Percentiles rank a stretch among this genome's conserved stretches.
These are phyloP conservation scores for Penicillium sp. DNA, from an alignment of 2,329 filamentous ascomycete species.

Conservation along the genomic window DNA sequence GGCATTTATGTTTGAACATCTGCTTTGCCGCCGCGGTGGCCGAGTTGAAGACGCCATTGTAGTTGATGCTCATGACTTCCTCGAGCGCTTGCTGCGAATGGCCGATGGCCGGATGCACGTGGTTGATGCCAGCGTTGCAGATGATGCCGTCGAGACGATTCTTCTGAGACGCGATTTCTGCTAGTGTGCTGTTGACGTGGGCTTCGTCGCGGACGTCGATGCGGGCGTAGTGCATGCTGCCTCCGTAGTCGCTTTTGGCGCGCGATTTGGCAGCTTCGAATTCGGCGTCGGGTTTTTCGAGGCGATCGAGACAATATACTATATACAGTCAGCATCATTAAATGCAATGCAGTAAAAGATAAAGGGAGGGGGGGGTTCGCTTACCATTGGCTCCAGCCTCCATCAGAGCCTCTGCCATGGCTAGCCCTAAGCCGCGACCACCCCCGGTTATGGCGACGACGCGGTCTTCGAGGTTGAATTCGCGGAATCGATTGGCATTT, in stretches of 20 bases:
- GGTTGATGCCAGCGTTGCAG: conserved; percentile 42
- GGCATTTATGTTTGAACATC: conserved; percentile 48
- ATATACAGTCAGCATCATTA: not conserved
- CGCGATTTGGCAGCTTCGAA: conserved; percentile 39
- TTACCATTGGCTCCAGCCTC: conserved; percentile 47
- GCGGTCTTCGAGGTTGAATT: conserved; percentile 41
- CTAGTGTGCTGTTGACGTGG: conserved; percentile 33
- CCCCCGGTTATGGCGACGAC: conserved; percentile 44
- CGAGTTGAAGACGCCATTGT: conserved; percentile 47
- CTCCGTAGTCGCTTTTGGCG: conserved; percentile 33
- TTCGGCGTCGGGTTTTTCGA: conserved; percentile 40
- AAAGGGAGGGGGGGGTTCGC: not conserved
- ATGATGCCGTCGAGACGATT: conserved; percentile 39
- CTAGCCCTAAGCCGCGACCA: conserved; percentile 41
- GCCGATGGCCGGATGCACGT: conserved; percentile 39
- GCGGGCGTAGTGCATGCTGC: conserved; percentile 43
- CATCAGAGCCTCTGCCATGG: conserved; percentile 45
- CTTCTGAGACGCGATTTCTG: conserved; percentile 31
- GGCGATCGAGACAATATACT: conserved; percentile 49
- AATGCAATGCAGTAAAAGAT: not conserved
- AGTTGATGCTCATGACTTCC: conserved; percentile 48
- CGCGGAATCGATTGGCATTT: conserved; percentile 33
- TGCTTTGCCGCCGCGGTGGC: conserved; percentile 47
- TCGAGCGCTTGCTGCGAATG: conserved; percentile 38
- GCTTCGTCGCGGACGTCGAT: conserved; percentile 44